Evolutionary conservation across 1,284 basidiomycete genomes (phyloP), one percentile per base, ranked within the genome.

Genomic region (Kalmanozyma brasiliensis): DNA sequence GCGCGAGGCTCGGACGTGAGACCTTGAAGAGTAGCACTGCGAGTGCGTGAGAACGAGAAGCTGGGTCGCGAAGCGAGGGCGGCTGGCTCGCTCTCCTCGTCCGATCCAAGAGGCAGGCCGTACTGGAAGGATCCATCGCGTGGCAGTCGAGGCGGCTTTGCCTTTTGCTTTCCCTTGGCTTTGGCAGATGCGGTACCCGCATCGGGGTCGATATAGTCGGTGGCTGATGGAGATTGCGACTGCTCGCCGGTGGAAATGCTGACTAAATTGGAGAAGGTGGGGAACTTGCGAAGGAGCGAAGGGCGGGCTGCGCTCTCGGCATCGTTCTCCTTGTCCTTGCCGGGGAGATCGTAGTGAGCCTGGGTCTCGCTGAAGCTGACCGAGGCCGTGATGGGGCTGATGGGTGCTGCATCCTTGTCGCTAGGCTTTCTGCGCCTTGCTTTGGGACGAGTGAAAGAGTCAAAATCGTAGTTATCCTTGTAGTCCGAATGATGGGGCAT

Each of bases 401-500:
- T 17, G 23, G 47, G 32, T 17, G 45, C 37, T 16, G 32, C n/a
- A 17, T 23, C 5, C 4, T 38, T 23, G 29, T 53, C 35, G 16
- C 22, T 22, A 16, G 32, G 34, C 33, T 38, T 56, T 14, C 38
- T 22, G 33, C 55, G 49, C 23, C 49, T 53, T 19, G 19, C 52
- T 29, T 52, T 56, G 32, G 63, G 52, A 16, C 63, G 47, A 13
- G 43, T 42, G 52, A 60, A 66, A 8, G 56, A 56, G 30, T 44
- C 57, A 19, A 41, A 66, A 23, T 66, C 45, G 52, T 56, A 32
- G 38, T 57, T 58, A 46, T 67, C 64, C 8, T 33, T 30, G 48
- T 61, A 67, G 30, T 61, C 58, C 16, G 58, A 61, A 24, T 67
- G 64, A n/a, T 67, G 49, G 1, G 64, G 64, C 9, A 61, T 33